phyloP scores from a whole-genome alignment of 495 filamentous ascomycete genomes.

The Talaromyces wortmannii region DNA sequence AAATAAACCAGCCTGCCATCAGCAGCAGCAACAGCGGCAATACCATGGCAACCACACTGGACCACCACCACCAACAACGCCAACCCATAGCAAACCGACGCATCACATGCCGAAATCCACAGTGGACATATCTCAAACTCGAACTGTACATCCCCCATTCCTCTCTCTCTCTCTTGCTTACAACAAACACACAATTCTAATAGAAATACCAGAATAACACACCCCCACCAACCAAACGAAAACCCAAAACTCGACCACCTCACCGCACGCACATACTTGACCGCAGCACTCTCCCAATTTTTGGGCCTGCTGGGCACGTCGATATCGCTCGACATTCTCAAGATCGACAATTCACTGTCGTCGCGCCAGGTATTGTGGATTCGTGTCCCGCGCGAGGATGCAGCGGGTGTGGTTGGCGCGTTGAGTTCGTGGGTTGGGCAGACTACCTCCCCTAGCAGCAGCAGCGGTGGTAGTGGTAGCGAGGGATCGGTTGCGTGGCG shows the following conservation, averaged over 20 bases:
- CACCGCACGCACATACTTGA: slow-evolving; percentile 67
- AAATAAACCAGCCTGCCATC: neutral
- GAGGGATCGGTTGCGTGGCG: slow-evolving; percentile 46
- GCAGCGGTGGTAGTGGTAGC: slow-evolving; percentile 15
- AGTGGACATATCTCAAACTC: slow-evolving; percentile 43
- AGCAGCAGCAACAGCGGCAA: slow-evolving; percentile 9
- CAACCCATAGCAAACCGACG: slow-evolving; percentile 6
- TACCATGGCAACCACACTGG: slow-evolving; percentile 10
- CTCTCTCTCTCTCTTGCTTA: no score
- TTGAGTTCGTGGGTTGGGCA: slow-evolving; percentile 51
- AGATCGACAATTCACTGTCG: slow-evolving; percentile 33
- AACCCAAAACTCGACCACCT: slow-evolving; percentile 56
- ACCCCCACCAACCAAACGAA: slow-evolving; percentile 9
- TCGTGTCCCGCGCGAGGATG: slow-evolving; percentile 65
- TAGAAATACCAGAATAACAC: slow-evolving; percentile 17
- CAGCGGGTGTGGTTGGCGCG: slow-evolving; percentile 57
- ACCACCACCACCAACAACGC: slow-evolving; percentile 7
- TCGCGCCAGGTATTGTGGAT: slow-evolving; percentile 51
- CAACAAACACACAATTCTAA: no score
- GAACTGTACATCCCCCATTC: slow-evolving; percentile 24
- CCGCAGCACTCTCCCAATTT: slow-evolving; percentile 68
- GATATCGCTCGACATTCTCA: slow-evolving; percentile 75
- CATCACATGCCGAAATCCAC: slow-evolving; percentile 41
- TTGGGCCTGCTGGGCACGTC: slow-evolving; percentile 70
- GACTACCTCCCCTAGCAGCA: neutral